These are phyloP conservation scores for Sanghuangporus sanghuang DNA, from an alignment of 1,284 basidiomycete species.

Conservation along the genomic window DNA sequence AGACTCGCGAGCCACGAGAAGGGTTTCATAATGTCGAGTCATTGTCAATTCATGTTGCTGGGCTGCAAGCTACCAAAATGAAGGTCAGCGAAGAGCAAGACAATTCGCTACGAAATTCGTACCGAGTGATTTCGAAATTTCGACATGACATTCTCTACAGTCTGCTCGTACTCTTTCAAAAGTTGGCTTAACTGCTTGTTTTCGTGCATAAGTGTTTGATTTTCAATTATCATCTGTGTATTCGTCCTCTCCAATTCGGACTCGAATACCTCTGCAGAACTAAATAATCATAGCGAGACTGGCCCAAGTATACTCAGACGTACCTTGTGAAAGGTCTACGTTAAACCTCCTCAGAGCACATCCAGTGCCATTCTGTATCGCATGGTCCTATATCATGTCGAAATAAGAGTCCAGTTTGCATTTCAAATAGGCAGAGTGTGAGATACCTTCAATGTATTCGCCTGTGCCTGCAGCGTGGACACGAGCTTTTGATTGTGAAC, in stretches of 20 bases:
- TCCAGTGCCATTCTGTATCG: conserved; percentile 72
- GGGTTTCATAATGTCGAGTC: conserved; percentile 85
- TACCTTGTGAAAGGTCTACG: conserved; percentile 87
- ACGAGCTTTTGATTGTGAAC: conserved; percentile 80
- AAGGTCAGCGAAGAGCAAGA: background rate
- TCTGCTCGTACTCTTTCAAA: conserved; percentile 92
- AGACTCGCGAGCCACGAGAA: conserved; percentile 73
- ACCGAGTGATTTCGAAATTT: conserved; percentile 94
- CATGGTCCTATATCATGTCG: conserved; percentile 55
- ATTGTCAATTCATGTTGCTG: conserved; percentile 89
- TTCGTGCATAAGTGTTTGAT: conserved; percentile 87
- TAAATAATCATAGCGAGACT: conserved; percentile 2
- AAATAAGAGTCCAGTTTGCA: background rate
- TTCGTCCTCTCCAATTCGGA: conserved; percentile 89
- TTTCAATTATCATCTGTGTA: conserved; percentile 89
- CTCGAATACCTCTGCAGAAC: conserved; percentile 78
- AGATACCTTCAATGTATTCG: conserved; percentile 75
- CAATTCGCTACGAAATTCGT: conserved; percentile 32
- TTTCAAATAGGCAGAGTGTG: background rate
- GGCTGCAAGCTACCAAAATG: conserved; percentile 62
- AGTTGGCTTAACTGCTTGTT: conserved; percentile 89
- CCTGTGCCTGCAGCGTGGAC: conserved; percentile 66
- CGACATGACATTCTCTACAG: conserved; percentile 93
- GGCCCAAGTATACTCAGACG: conserved; percentile 20
- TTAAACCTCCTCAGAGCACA: conserved; percentile 88